phyloP scores from a whole-genome alignment of 2,329 filamentous ascomycete genomes.

The Didymella arachidicola region DNA sequence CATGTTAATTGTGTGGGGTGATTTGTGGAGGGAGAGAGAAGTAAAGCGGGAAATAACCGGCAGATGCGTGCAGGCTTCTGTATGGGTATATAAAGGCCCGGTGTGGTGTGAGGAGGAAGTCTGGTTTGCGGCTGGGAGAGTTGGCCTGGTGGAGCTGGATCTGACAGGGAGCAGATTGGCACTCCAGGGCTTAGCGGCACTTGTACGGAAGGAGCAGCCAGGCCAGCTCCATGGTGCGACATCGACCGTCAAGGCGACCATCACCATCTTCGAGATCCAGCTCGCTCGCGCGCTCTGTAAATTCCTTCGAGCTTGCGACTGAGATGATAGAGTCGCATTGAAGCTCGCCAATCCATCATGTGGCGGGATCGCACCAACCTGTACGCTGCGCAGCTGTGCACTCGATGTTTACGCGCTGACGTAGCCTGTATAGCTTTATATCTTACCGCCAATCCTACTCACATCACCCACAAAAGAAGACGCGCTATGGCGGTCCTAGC shows the following conservation, averaged over 20 bases:
- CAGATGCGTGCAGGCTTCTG: constrained; percentile 19
- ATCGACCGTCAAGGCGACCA: constrained; percentile 17
- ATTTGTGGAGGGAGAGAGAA: constrained; percentile 3
- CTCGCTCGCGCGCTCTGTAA: constrained; percentile 7
- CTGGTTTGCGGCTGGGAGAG: constrained; percentile 40
- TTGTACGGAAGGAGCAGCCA: constrained; percentile 9
- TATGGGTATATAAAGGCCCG: constrained; percentile 26
- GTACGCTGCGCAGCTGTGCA: constrained; percentile 61
- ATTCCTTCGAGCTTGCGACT: constrained; percentile 17
- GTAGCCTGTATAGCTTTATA: constrained; percentile 75
- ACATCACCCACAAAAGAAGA: constrained; percentile 91
- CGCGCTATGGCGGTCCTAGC: constrained; percentile 63
- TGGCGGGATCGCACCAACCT: constrained; percentile 99
- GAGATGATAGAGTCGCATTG: constrained; percentile 44
- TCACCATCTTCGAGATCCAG: constrained; percentile 3
- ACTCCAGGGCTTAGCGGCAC: constrained; percentile 22
- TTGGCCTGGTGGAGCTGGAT: constrained; percentile 24
- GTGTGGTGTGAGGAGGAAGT: constrained; percentile 30
- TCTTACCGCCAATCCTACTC: constrained; percentile 99
- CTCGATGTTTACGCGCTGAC: constrained; percentile 41
- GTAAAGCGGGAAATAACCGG: constrained; percentile 11
- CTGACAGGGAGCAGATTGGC: constrained; percentile 32
- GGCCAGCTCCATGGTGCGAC: constrained; percentile 19
- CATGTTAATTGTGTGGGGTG: constrained; percentile 42
- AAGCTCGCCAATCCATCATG: constrained; percentile 64